These are phyloP conservation scores for Entrophospora sp. DNA, from an alignment of 192 early-diverging fungal species.

Conservation along the genomic window DNA sequence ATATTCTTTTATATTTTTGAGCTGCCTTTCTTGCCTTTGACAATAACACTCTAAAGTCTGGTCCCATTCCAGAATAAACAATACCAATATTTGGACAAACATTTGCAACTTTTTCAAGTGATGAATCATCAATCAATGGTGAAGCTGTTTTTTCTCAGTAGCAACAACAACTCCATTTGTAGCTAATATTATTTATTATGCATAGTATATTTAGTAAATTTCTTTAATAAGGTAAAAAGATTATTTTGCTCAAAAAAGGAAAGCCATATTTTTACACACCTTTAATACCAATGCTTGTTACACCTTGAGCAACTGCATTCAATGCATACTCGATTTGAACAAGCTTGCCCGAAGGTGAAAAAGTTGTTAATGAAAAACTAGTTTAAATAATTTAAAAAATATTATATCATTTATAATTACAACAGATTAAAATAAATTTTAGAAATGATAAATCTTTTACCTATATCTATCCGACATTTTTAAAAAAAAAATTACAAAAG, in stretches of 20 bases:
- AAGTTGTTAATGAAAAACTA: conserved; percentile 98
- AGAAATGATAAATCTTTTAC: neutral
- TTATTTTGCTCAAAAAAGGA: neutral
- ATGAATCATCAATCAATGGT: conserved; percentile 86
- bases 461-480: conserved; percentile 15
- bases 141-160: conserved; percentile 94
- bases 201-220: too few species aligned
- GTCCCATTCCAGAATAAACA: conserved; percentile 99
- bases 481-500: too few species aligned
- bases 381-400: neutral
- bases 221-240: neutral
- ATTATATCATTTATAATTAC: neutral
- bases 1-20: conserved; percentile 88
- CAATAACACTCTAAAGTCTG: conserved; percentile 92
- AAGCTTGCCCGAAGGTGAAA: conserved; percentile 98
- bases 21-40: conserved; percentile 94
- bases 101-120: conserved; percentile 82
- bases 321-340: conserved; percentile 99
- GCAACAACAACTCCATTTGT: conserved; percentile 97
- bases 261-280: conserved; percentile 44
- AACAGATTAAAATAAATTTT: neutral
- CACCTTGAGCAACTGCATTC: conserved; percentile 80
- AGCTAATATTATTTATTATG: conserved; percentile 49
- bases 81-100: conserved; percentile 93
- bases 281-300: conserved; percentile 93